These are phyloP conservation scores for Amaranthus tricolor DNA, from an alignment of 179 eudicot genomes.

Conservation along the genomic window DNA sequence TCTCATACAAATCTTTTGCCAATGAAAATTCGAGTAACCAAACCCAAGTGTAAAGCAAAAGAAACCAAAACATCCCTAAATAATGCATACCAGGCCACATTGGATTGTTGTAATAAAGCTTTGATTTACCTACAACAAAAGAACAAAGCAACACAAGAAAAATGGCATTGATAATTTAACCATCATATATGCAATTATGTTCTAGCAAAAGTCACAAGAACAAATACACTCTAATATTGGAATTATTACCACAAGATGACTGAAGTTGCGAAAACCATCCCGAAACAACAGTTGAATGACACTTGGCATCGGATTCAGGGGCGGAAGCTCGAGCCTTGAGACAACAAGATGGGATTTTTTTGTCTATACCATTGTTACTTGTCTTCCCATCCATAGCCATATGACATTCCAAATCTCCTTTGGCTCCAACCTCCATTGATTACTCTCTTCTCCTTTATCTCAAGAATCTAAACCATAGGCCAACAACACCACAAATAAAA, in stretches of 20 bases:
- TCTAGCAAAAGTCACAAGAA: slow-evolving; percentile 2
- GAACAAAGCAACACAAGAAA: slow-evolving; percentile 4
- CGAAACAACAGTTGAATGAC: slow-evolving; percentile 89
- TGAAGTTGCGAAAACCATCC: slow-evolving; percentile 91
- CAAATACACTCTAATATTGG: slow-evolving; percentile 5
- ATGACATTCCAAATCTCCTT: slow-evolving; percentile 74
- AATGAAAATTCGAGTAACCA: neutral
- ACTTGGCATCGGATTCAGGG: slow-evolving; percentile 69
- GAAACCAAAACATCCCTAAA: neutral
- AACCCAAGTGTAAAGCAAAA: neutral
- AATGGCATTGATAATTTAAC: neutral
- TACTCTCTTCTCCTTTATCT: slow-evolving; percentile 49
- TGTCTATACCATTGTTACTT: slow-evolving; percentile 42
- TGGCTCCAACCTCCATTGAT: slow-evolving; percentile 64
- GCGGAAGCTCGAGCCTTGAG: slow-evolving; percentile 63
- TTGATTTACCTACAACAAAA: slow-evolving; percentile 42
- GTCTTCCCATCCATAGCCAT: slow-evolving; percentile 79
- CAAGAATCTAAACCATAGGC: slow-evolving; percentile 68
- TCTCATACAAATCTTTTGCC: neutral
- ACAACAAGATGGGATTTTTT: slow-evolving; percentile 76
- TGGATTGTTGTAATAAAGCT: slow-evolving; percentile 82
- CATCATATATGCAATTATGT: slow-evolving; percentile 12
- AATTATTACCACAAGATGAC: slow-evolving; percentile 52
- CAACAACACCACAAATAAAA: neutral
- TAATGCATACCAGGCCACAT: slow-evolving; percentile 93